phyloP scores from a whole-genome alignment of 2,329 filamentous ascomycete species.

The Hypoxylon rubiginosum region DNA sequence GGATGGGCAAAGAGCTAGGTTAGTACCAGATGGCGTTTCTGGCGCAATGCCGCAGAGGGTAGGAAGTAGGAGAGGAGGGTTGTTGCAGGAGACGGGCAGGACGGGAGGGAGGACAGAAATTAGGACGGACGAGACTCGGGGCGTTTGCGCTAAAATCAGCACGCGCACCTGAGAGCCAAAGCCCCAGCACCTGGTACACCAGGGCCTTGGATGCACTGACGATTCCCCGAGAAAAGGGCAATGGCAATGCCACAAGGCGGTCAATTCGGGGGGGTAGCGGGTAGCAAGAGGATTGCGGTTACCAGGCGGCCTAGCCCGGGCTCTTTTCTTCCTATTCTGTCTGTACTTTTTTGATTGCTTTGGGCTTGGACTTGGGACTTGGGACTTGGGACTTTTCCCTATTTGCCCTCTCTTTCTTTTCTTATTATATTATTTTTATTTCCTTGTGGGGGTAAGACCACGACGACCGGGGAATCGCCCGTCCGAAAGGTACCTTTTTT shows the following conservation, averaged over 20 bases:
- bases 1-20: slow-evolving; percentile 17
- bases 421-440: slow-evolving; percentile 17
- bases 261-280: slow-evolving; percentile 43
- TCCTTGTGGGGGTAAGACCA: slow-evolving; percentile 25
- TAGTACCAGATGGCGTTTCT: slow-evolving; percentile 35
- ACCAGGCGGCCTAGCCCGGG: slow-evolving; percentile 40
- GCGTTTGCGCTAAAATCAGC: slow-evolving; percentile 43
- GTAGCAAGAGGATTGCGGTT: too few relatives aligned
- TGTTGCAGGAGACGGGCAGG: slow-evolving; percentile 40
- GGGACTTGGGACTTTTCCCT: too few relatives aligned
- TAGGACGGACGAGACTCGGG: slow-evolving; percentile 43
- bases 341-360: too few relatives aligned
- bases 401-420: slow-evolving; percentile 13
- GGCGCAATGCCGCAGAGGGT: slow-evolving; percentile 34
- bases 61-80: slow-evolving; percentile 21
- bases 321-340: slow-evolving; percentile 31
- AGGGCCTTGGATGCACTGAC: slow-evolving; percentile 34
- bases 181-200: neutral
- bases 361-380: slow-evolving; percentile 7
- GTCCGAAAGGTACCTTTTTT: slow-evolving; percentile 6
- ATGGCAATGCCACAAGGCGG: slow-evolving; percentile 38
- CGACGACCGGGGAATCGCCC: slow-evolving; percentile 30
- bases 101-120: slow-evolving; percentile 43
- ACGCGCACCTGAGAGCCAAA: slow-evolving; percentile 41
- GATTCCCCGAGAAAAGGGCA: slow-evolving; percentile 39